phyloP scores from a whole-genome alignment of 2,329 filamentous ascomycete genomes.

The Colletotrichum theobromicola region DNA sequence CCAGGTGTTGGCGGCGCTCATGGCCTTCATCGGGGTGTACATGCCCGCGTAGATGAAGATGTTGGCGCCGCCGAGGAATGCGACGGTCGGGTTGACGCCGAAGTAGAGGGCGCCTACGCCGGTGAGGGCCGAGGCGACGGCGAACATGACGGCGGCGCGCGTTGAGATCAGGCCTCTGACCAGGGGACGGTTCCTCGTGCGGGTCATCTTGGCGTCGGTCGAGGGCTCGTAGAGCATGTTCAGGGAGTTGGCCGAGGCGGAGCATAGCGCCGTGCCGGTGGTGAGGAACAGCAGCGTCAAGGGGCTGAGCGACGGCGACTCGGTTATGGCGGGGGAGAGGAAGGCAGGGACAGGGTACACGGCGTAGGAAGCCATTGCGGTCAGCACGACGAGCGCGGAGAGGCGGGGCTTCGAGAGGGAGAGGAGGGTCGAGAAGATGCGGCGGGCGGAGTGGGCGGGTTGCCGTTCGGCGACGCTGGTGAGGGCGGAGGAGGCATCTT shows the following conservation, averaged over 20 bases:
- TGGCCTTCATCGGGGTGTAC: slow-evolving; percentile 91
- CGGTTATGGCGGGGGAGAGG: slow-evolving; percentile 68
- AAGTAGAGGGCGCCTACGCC: slow-evolving; percentile 81
- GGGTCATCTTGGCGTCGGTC: slow-evolving; percentile 90
- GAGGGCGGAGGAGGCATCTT: slow-evolving; percentile 61
- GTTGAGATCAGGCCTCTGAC: slow-evolving; percentile 80
- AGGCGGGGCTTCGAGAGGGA: slow-evolving; percentile 95
- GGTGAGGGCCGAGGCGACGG: slow-evolving; percentile 69
- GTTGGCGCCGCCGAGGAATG: slow-evolving; percentile 83
- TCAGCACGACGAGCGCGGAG: slow-evolving; percentile 88
- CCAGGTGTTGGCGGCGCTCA: slow-evolving; percentile 92
- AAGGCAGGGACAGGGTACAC: slow-evolving; percentile 92
- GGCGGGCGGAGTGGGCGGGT: slow-evolving; percentile 59
- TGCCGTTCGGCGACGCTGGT: slow-evolving; percentile 56
- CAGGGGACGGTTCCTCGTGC: slow-evolving; percentile 89
- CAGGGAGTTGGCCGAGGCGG: slow-evolving; percentile 89
- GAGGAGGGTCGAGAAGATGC: slow-evolving; percentile 79
- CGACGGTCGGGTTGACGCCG: slow-evolving; percentile 93
- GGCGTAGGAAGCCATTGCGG: slow-evolving; percentile 88
- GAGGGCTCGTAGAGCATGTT: slow-evolving; percentile 97
- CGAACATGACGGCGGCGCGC: slow-evolving; percentile 78
- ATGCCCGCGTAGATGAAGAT: slow-evolving; percentile 88
- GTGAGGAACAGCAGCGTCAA: slow-evolving; percentile 93
- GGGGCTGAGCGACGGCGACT: slow-evolving; percentile 83
- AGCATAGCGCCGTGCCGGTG: slow-evolving; percentile 84